Base-by-base conservation (phyloP, 371 early-diverging fungal species). In the Nematocida sp. region DNA sequence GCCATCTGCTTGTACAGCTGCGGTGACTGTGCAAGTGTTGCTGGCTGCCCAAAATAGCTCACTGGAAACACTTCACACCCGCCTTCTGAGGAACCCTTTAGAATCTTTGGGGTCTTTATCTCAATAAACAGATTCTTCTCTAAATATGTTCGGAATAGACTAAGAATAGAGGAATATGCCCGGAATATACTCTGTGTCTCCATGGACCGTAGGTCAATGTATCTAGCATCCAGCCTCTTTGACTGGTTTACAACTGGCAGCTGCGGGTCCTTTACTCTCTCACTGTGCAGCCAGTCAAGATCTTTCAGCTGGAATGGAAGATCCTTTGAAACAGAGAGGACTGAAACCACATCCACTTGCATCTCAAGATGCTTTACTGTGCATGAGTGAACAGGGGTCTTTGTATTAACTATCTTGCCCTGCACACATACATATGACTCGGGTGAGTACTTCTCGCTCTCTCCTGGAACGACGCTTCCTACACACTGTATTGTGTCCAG, bases 1-100 rank as follows among this genome's bases (percentile, higher is more conserved):
- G 93, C 93, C 95, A 97, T 96, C 89, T 98, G 98, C 91, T 98
- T 98, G 90, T 96, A 96, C 70, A 98, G 90, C 90, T 99, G 98
- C 64, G 98, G 98, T 23, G 95, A 95, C 88, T 98, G 99, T 40
- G 98, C 97, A 61, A 99, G 89, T 89, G 87, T 97, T 2, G 98
- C 99, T 44, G 89, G 90, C 44, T 88, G 88, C 86, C 96, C 94
- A 89, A 98, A 99, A 90, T 96, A 99, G 70, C 91, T 89, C 64
- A 99, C 92, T 86, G 91, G 90, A 90, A 99, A 99, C 11, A 97
- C 94, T 85, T 95, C 97, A 56, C 98, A 93, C 42, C 99, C 99
- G 81, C 99, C 98, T 89, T 99, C 99, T 80, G 92, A 92, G 13
- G 96, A 94, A 75, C 95, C 91, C 67, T 91, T 91, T 82, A 97